phyloP scores from a whole-genome alignment of 2,329 filamentous ascomycete species.

The Arthrinium phaeospermum region DNA sequence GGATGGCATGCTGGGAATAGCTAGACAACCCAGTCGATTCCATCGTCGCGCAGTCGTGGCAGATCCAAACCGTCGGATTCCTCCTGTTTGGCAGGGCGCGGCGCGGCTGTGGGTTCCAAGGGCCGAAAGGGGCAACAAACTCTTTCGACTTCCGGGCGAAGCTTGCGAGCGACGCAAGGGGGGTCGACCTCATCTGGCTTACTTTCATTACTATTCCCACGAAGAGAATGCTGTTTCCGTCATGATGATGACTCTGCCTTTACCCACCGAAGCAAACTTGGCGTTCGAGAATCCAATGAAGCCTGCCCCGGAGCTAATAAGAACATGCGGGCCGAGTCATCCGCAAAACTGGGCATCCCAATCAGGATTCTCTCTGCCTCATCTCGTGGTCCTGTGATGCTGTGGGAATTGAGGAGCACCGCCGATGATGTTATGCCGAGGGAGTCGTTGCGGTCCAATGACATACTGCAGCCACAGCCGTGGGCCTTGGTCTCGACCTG shows the following conservation, averaged over 20 bases:
- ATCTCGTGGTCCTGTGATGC: not conserved
- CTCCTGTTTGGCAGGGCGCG: not conserved
- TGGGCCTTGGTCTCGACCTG: not conserved
- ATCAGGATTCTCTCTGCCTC: not conserved
- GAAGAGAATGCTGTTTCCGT: slow-evolving; percentile 10
- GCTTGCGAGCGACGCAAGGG: slow-evolving; percentile 4
- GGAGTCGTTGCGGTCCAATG: not conserved
- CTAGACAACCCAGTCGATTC: not conserved
- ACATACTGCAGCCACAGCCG: not conserved
- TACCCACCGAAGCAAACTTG: slow-evolving; percentile 4
- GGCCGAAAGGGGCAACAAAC: slow-evolving; percentile 2
- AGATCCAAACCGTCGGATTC: slow-evolving; percentile 2
- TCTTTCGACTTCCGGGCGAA: not conserved
- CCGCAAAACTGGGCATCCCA: not conserved
- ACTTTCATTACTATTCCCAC: not conserved
- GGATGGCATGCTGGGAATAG: slow-evolving; percentile 1
- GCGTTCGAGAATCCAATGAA: not conserved
- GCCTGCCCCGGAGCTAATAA: not conserved
- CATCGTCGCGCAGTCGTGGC: not conserved
- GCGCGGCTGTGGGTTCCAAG: slow-evolving; percentile 3
- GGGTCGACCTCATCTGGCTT: not conserved
- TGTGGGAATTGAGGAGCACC: not conserved
- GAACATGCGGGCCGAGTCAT: not conserved
- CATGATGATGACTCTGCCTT: not conserved
- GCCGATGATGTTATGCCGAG: not conserved